These are phyloP conservation scores for Penicillium waksmanii DNA, from an alignment of 495 filamentous ascomycete genomes.

Conservation along the genomic window DNA sequence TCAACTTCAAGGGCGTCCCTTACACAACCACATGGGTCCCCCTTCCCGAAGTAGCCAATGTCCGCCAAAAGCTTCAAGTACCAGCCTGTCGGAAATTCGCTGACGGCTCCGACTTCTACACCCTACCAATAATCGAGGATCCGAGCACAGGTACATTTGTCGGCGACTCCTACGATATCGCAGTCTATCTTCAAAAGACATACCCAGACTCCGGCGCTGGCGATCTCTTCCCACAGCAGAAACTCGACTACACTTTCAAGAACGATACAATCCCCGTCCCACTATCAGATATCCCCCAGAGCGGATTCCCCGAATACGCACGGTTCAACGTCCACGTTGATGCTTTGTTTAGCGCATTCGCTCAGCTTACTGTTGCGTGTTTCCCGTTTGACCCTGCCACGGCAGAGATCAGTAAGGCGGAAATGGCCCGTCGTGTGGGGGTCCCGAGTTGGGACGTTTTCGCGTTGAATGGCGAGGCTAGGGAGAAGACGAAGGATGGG, in stretches of 20 bases:
- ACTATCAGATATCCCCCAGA: conserved; percentile 27
- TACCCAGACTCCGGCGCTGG: conserved; percentile 45
- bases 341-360: conserved; percentile 48
- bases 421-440: conserved; percentile 50
- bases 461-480: conserved; percentile 40
- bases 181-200: conserved; percentile 55
- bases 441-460: conserved; percentile 52
- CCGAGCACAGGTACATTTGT: conserved; percentile 39
- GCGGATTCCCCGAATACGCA: conserved; percentile 31
- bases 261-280: conserved; percentile 26
- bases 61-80: conserved; percentile 48
- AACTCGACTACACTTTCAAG: conserved; percentile 29
- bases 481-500: conserved; percentile 38
- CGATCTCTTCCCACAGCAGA: conserved; percentile 45
- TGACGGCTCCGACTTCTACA: conserved; percentile 61
- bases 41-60: conserved; percentile 49
- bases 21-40: conserved; percentile 58
- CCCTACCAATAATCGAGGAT: conserved; percentile 62
- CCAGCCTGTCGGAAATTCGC: conserved; percentile 55
- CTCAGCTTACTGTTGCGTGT: conserved; percentile 31
- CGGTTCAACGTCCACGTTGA: conserved; percentile 56
- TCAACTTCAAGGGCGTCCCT: conserved; percentile 64
- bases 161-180: conserved; percentile 69
- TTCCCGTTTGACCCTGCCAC: conserved; percentile 51
- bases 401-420: conserved; percentile 43